phyloP scores from a whole-genome alignment of 192 early-diverging fungal species.

The Backusella tarrabulga region DNA sequence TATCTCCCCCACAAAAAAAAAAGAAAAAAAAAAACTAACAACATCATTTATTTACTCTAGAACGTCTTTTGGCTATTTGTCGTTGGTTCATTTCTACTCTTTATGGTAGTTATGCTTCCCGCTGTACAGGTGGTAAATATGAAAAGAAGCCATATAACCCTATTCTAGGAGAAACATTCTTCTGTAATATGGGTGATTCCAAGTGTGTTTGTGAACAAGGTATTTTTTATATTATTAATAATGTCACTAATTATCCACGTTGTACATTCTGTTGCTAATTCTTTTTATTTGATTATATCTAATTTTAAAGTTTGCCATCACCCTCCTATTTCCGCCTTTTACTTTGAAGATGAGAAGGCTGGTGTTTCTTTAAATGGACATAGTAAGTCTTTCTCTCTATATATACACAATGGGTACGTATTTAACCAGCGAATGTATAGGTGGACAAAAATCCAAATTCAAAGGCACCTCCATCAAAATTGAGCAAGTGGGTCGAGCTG shows the following conservation, averaged over 20 bases:
- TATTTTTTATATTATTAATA: background rate
- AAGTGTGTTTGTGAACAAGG: slow-evolving; percentile 63
- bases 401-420: background rate
- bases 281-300: background rate
- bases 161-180: slow-evolving; percentile 64
- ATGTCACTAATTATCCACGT: background rate
- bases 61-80: slow-evolving; percentile 66
- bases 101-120: slow-evolving; percentile 74
- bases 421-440: slow-evolving; percentile 7
- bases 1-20: background rate
- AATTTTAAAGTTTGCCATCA: slow-evolving; percentile 59
- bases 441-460: slow-evolving; percentile 62
- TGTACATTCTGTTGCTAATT: slow-evolving; percentile 3
- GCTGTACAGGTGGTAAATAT: slow-evolving; percentile 59
- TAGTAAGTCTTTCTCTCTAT: slow-evolving; percentile 30
- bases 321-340: slow-evolving; percentile 69
- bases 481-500: slow-evolving; percentile 62
- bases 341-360: slow-evolving; percentile 60
- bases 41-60: slow-evolving; percentile 28
- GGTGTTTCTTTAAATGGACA: slow-evolving; percentile 69
- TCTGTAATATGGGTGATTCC: slow-evolving; percentile 53
- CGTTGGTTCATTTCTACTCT: slow-evolving; percentile 84
- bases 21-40: background rate
- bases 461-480: slow-evolving; percentile 63
- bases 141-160: slow-evolving; percentile 78